phyloP scores from a whole-genome alignment of 2,329 filamentous ascomycete genomes.

The Alternaria dauci region DNA sequence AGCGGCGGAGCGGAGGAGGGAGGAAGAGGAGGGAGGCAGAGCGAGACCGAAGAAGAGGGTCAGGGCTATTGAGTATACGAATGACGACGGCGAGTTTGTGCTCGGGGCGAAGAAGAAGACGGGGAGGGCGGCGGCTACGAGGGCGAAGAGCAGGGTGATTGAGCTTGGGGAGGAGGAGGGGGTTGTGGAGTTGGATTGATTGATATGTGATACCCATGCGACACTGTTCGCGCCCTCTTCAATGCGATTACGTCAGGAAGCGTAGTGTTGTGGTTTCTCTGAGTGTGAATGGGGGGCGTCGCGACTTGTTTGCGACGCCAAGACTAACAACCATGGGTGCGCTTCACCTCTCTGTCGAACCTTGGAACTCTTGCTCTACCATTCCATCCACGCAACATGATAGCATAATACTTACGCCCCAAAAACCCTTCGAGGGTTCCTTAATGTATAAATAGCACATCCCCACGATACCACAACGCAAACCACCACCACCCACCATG shows the following conservation, averaged over 20 bases:
- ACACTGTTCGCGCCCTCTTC: background rate
- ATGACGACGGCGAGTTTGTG: slow-evolving; percentile 1
- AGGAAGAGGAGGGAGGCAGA: slow-evolving; percentile 14
- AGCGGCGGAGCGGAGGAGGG: slow-evolving; percentile 40
- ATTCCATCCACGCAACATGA: slow-evolving; percentile 3
- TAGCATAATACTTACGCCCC: background rate
- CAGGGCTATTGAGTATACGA: slow-evolving; percentile 36
- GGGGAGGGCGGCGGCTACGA: background rate
- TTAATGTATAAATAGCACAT: background rate
- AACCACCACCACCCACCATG: slow-evolving; percentile 32
- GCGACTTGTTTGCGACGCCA: slow-evolving; percentile 7
- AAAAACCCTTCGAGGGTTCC: background rate
- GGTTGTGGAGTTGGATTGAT: slow-evolving; percentile 40
- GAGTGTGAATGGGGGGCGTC: background rate
- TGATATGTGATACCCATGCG: slow-evolving; percentile 18
- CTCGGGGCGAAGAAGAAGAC: background rate
- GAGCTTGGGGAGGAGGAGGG: slow-evolving; percentile 33
- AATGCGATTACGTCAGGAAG: background rate
- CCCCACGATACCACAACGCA: background rate
- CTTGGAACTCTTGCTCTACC: background rate
- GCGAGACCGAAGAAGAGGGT: slow-evolving; percentile 39
- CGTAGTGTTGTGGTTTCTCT: background rate
- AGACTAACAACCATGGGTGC: background rate
- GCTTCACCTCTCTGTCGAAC: background rate
- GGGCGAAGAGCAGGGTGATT: slow-evolving; percentile 27